A percentile compares a stretch with the other conserved stretches of the same genome.
Evolutionary conservation across 345 rosid species (phyloP).

Genomic region (Brassica juncea): DNA sequence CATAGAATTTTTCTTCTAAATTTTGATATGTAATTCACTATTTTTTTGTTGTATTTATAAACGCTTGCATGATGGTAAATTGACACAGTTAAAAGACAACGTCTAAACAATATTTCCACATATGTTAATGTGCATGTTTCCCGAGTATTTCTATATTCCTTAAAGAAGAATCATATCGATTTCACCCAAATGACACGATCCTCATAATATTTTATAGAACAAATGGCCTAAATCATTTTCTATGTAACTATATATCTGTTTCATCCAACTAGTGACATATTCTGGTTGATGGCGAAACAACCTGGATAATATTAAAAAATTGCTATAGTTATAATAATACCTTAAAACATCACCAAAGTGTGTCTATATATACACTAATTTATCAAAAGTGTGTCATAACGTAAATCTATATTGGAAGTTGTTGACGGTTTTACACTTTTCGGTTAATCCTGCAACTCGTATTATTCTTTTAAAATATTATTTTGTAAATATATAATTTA

Average conservation of each 20-base stretch:
- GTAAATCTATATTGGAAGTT: not conserved
- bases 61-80: not conserved
- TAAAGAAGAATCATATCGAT: not conserved
- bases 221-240: not conserved
- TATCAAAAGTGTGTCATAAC: not conserved
- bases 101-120: not conserved
- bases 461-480: not conserved
- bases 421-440: not conserved
- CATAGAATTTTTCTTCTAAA: not conserved
- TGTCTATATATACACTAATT: not conserved
- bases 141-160: not conserved
- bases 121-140: not conserved
- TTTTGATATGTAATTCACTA: not conserved
- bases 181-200: not conserved
- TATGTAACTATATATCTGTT: not conserved
- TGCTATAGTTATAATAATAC: not conserved
- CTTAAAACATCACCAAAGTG: not conserved
- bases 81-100: not conserved
- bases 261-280: not conserved
- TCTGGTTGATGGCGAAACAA: not conserved
- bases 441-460: not conserved
- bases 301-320: not conserved
- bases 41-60: not conserved
- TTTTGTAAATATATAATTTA: not conserved
- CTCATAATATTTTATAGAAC: not conserved